Conservation (phyloP, 305 asterid genomes). For the Solanum hybrid region DNA sequence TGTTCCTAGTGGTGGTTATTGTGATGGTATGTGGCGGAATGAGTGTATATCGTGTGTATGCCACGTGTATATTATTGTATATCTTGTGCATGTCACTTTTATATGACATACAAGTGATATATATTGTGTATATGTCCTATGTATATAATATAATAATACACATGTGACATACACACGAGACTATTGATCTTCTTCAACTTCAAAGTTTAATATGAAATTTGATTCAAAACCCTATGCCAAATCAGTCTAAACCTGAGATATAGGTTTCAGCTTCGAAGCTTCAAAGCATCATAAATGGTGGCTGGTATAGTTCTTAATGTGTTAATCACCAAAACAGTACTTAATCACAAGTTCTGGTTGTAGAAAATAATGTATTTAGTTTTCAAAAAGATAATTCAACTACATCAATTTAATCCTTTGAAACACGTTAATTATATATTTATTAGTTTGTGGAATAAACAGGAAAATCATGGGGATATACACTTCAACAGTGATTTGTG, state of each 20-base stretch:
- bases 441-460: too few relatives aligned
- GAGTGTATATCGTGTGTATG: neutral
- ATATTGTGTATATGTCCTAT: neutral
- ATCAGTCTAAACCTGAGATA: neutral
- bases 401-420: too few relatives aligned
- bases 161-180: neutral
- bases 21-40: neutral
- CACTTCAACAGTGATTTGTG: too few relatives aligned
- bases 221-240: neutral
- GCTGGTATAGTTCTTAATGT: neutral
- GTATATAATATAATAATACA: neutral
- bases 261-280: neutral
- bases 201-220: too few relatives aligned
- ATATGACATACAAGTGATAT: neutral
- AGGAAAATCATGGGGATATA: too few relatives aligned
- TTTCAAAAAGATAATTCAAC: too few relatives aligned
- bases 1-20: neutral
- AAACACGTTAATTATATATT: too few relatives aligned
- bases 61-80: neutral
- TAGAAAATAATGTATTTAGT: neutral
- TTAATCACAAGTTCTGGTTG: neutral
- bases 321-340: neutral
- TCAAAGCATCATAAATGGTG: neutral
- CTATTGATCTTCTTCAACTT: neutral
- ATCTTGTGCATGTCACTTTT: neutral